A percentile compares a stretch with the other conserved stretches of the same genome.
Evolutionary conservation across 345 rosid species (phyloP).

Genomic region (Lumnitzera racemosa): DNA sequence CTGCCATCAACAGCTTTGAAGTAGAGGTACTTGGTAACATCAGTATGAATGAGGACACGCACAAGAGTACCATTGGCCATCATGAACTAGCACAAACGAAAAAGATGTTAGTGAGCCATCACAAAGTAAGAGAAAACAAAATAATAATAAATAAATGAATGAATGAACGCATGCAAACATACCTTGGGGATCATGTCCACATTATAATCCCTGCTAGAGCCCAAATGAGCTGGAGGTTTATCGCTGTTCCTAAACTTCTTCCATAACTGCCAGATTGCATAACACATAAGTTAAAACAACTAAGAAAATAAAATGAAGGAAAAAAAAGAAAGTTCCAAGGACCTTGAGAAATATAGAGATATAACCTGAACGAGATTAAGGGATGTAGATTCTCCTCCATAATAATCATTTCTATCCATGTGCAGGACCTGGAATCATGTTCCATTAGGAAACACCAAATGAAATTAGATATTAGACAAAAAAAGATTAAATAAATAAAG

Average conservation of each 20-base stretch:
- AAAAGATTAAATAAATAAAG: too few species aligned
- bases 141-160: too few species aligned
- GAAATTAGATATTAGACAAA: too few species aligned
- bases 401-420: constrained; percentile 96
- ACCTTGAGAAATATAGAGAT: not conserved
- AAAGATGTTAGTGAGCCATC: not conserved
- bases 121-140: not conserved
- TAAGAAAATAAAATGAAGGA: not conserved
- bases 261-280: constrained; percentile 62
- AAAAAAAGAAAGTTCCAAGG: not conserved
- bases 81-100: constrained; percentile 55
- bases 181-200: constrained; percentile 99
- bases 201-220: constrained; percentile 92
- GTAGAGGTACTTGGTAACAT: constrained; percentile 84
- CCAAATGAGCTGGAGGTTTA: constrained; percentile 84
- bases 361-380: constrained; percentile 91
- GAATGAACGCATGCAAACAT: constrained; percentile 2
- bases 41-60: constrained; percentile 93
- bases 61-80: constrained; percentile 99
- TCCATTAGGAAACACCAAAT: too few species aligned
- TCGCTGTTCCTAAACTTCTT: constrained; percentile 85
- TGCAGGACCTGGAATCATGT: constrained; percentile 64
- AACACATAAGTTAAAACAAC: constrained; percentile 3
- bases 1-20: constrained; percentile 99
- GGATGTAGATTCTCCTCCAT: constrained; percentile 97